A percentile compares a stretch with the other conserved stretches of the same genome.
Conservation (phyloP, 768 basidiomycete genomes). For the Hericium coralloides region DNA sequence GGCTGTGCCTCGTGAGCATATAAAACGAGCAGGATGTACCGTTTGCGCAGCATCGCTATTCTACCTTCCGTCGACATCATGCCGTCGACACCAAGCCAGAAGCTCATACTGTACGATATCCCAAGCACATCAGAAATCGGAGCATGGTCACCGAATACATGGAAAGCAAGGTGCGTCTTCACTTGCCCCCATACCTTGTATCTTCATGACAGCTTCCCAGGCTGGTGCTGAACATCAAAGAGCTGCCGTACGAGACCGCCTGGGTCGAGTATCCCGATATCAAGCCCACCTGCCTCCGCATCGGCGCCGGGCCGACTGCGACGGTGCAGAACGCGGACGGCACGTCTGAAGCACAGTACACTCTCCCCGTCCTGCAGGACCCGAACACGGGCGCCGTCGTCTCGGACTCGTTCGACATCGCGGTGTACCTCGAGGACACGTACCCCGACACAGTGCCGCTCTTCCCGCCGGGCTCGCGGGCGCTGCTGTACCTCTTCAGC, state of each 20-base stretch:
- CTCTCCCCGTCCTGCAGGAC: conserved; percentile 43
- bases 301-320: conserved; percentile 18
- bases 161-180: background rate
- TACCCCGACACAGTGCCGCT: conserved; percentile 25
- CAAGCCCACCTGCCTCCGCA: conserved; percentile 14
- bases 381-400: conserved; percentile 29
- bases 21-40: too few relatives aligned
- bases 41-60: too few relatives aligned
- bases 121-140: background rate
- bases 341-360: conserved; percentile 23
- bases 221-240: conserved; percentile 23
- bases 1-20: too few relatives aligned
- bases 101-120: background rate
- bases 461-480: background rate
- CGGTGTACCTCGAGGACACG: conserved; percentile 38
- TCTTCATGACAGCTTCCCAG: conserved; percentile 11
- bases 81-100: background rate
- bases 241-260: conserved; percentile 23
- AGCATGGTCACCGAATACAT: background rate
- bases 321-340: background rate
- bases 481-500: background rate
- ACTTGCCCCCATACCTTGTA: background rate
- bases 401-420: conserved; percentile 38
- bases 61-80: background rate
- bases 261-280: conserved; percentile 30